phyloP scores from a whole-genome alignment of 1,284 basidiomycete species.

The Cystobasidium pallidum region DNA sequence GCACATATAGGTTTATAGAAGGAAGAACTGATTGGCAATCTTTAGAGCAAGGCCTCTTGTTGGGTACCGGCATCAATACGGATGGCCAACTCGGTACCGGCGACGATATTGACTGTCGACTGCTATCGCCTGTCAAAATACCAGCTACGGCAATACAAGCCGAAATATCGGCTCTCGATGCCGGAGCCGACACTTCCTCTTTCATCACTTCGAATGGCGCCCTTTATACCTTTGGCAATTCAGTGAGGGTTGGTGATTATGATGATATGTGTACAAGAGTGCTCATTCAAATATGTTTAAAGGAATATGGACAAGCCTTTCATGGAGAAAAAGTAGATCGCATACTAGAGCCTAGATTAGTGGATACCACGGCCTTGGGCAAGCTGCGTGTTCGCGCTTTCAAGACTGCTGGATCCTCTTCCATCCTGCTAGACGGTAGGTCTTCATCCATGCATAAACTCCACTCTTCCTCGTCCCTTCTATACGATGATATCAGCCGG shows the following conservation, averaged over 20 bases:
- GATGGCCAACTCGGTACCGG: conserved; percentile 51
- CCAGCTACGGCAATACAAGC: conserved; percentile 36
- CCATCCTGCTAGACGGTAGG: conserved; percentile 50
- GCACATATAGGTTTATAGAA: too few species aligned
- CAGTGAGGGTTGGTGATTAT: too few species aligned
- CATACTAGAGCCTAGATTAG: conserved; percentile 76
- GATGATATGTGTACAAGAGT: too few species aligned
- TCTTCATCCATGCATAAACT: too few species aligned
- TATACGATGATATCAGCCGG: conserved; percentile 50
- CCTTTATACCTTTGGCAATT: conserved; percentile 51
- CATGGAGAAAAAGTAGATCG: conserved; percentile 63
- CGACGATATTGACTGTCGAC: conserved; percentile 42
- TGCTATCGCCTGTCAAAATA: conserved; percentile 41
- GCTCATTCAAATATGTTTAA: too few species aligned
- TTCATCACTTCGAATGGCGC: conserved; percentile 47
- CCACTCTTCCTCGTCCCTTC: not conserved
- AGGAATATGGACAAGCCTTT: conserved; percentile 52
- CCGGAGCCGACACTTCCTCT: conserved; percentile 50
- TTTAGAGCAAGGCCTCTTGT: conserved; percentile 48
- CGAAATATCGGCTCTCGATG: conserved; percentile 44
- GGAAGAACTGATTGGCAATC: not conserved
- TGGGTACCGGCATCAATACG: conserved; percentile 51
- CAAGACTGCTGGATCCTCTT: conserved; percentile 50
- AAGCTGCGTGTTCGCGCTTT: conserved; percentile 44
- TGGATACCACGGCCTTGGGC: conserved; percentile 62